Base-by-base conservation (phyloP, 2,329 filamentous ascomycete species). In the Herpotrichia juniperi region DNA sequence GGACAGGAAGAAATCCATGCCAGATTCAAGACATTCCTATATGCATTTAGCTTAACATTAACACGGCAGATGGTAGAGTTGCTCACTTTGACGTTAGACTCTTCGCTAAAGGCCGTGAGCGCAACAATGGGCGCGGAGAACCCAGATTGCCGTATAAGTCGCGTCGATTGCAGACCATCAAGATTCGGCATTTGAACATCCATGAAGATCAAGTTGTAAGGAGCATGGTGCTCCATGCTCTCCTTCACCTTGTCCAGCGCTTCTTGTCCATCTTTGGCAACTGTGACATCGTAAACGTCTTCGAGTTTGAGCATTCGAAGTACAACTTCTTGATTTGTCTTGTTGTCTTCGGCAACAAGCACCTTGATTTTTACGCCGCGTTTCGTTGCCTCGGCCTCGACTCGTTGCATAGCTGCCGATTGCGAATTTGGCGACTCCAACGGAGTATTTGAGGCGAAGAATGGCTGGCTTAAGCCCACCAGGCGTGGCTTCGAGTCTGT, bases 151-250 rank as follows among this genome's bases (percentile, higher is more conserved):
- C 93, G 85, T 62, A 97, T 96, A 28, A 96, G 78, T 9, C 88
- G 84, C 1, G 93, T 96, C 42, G 89, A 93, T 69, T 96, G 88
- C 21, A 97, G 78, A 1, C 93, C 93, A 66, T 96, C 92, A 12
- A 97, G 82, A 57, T 94, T 96, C 3, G 93, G 93, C 93, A 97
- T 97, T 63, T 85, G 91, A 7, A 96, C 88, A 64, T 97, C 93
- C 93, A 96, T 97, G 68, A 96, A 94, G 57, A 97, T 93, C 22
- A 97, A 80, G 61, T 96, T 91, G 68, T 93, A 96, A 2, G 83
- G 83, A 48, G 83, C 80, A 46, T 87, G 83, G 24, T 82, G 83
- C 44, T 87, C 85, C 89, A 96, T 94, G 57, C 87, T 89, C 14
- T 86, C 86, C 69, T 91, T 93, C 59, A 96, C 92, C 24, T 89